phyloP scores from a whole-genome alignment of 2,329 filamentous ascomycete genomes.

The Didymella pomorum region DNA sequence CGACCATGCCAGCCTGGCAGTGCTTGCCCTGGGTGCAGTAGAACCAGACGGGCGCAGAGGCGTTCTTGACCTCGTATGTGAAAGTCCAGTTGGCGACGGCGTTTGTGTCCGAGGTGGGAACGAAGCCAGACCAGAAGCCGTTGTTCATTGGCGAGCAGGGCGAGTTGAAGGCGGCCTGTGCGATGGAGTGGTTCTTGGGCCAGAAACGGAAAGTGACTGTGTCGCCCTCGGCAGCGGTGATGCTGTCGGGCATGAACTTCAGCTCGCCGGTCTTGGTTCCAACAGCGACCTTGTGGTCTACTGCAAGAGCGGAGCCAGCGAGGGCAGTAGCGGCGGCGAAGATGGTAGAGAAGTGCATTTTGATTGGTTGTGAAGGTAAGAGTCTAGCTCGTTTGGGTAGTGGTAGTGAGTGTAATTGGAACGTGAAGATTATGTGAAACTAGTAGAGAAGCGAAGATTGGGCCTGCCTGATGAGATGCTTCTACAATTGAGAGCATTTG shows the following conservation, averaged over 20 bases:
- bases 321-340: conserved; percentile 45
- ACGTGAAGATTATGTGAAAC: conserved; percentile 35
- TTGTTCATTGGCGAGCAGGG: conserved; percentile 46
- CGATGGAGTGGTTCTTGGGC: conserved; percentile 52
- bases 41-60: conserved; percentile 50
- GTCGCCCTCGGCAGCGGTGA: conserved; percentile 48
- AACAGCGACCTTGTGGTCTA: conserved; percentile 45
- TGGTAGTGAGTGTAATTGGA: conserved; percentile 21
- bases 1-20: conserved; percentile 52
- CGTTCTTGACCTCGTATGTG: conserved; percentile 46
- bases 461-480: conserved; percentile 48
- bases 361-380: conserved; percentile 41
- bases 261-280: conserved; percentile 38
- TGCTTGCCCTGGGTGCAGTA: conserved; percentile 52
- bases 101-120: conserved; percentile 37
- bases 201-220: conserved; percentile 51
- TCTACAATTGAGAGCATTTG: conserved; percentile 43
- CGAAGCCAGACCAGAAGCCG: conserved; percentile 52
- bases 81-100: conserved; percentile 40
- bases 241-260: conserved; percentile 47
- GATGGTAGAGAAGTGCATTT: conserved; percentile 51
- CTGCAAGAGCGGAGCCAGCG: conserved; percentile 41
- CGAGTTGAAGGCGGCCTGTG: conserved; percentile 44
- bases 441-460: conserved; percentile 39
- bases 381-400: conserved; percentile 46